These are phyloP conservation scores for Elsinoe australis DNA, from an alignment of 2,329 filamentous ascomycete genomes.

Conservation along the genomic window DNA sequence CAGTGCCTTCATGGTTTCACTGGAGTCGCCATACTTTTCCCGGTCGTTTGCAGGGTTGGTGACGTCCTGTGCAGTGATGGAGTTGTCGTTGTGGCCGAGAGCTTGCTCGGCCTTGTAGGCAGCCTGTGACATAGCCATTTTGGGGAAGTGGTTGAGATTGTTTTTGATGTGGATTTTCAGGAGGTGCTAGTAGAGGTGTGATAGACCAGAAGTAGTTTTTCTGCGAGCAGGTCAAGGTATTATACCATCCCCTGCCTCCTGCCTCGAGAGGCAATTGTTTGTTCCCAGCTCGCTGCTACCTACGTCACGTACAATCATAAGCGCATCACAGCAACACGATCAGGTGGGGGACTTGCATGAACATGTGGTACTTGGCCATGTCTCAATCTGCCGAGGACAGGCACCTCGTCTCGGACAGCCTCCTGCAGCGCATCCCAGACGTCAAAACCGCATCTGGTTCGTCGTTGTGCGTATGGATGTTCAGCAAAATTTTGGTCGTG, in stretches of 20 bases:
- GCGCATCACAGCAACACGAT: constrained; percentile 11
- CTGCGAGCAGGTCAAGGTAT: too few relatives aligned
- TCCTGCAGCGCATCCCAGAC: too few relatives aligned
- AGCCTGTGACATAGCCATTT: constrained; percentile 51
- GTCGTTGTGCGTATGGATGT: neutral
- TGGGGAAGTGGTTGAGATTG: constrained; percentile 10
- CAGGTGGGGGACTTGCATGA: constrained; percentile 1
- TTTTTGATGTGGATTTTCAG: neutral
- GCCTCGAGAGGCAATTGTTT: neutral
- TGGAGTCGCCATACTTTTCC: constrained; percentile 44
- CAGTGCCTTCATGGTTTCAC: constrained; percentile 68
- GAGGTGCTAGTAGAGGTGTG: neutral
- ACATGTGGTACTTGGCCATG: constrained; percentile 12
- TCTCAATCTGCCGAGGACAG: constrained; percentile 10
- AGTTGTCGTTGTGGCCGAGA: constrained; percentile 60
- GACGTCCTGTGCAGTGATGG: constrained; percentile 61
- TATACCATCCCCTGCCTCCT: neutral
- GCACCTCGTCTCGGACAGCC: neutral
- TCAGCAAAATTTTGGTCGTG: constrained; percentile 10
- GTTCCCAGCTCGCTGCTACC: neutral
- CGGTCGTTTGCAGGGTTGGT: constrained; percentile 51
- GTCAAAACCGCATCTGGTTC: neutral
- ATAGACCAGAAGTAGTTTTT: neutral
- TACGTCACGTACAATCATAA: constrained; percentile 16
- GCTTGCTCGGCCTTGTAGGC: constrained; percentile 59